phyloP scores from a whole-genome alignment of 495 filamentous ascomycete species.

The Tirmania nivea region DNA sequence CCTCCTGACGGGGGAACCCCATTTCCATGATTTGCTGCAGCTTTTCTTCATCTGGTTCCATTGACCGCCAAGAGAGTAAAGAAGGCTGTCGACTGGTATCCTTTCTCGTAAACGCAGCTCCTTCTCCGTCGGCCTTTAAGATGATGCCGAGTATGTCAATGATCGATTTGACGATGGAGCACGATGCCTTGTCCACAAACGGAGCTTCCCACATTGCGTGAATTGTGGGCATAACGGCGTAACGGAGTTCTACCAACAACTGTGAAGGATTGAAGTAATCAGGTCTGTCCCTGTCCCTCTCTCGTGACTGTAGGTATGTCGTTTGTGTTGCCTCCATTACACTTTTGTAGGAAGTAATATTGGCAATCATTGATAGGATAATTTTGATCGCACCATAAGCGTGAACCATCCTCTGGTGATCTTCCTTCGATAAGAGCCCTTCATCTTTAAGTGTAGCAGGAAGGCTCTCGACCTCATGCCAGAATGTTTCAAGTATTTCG shows the following conservation, averaged over 20 bases:
- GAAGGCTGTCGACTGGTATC: conserved; percentile 1
- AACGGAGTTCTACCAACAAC: conserved; percentile 69
- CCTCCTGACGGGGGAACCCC: conserved; percentile 13
- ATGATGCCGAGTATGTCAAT: conserved; percentile 69
- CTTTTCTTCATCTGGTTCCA: conserved; percentile 15
- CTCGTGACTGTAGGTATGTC: conserved; percentile 34
- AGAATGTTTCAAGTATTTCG: conserved; percentile 49
- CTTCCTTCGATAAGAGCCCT: conserved; percentile 21
- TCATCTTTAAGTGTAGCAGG: conserved; percentile 21
- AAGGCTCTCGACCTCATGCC: conserved; percentile 36
- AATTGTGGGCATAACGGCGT: conserved; percentile 59
- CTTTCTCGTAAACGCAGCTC: conserved; percentile 23
- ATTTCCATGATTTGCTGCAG: conserved; percentile 17
- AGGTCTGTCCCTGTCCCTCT: conserved; percentile 33
- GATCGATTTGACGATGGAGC: conserved; percentile 50
- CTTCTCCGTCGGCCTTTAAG: conserved; percentile 53
- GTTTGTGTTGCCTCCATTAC: conserved; percentile 54
- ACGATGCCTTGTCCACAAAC: conserved; percentile 55
- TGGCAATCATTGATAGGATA: conserved; percentile 59
- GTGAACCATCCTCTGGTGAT: conserved; percentile 30
- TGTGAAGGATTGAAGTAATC: conserved; percentile 55
- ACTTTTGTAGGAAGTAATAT: conserved; percentile 53
- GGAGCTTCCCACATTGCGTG: conserved; percentile 63
- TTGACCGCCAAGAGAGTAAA: conserved; percentile 18
- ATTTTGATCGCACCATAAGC: conserved; percentile 54